phyloP scores from a whole-genome alignment of 176 grass and related monocot species.

The Hsuehochloa calcarea region DNA sequence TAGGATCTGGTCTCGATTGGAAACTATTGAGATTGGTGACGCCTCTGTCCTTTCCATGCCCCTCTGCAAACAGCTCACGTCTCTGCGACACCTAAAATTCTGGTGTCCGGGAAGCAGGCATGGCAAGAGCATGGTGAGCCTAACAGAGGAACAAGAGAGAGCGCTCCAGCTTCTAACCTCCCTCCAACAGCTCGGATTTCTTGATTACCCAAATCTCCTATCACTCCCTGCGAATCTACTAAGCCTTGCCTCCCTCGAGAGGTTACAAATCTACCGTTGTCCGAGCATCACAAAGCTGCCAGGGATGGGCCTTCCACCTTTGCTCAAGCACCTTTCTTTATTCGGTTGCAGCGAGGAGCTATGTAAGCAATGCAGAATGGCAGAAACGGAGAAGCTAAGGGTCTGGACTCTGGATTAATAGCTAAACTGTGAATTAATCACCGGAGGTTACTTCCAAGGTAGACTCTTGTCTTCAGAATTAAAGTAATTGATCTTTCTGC shows the following conservation, averaged over 20 bases:
- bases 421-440: background rate
- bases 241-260: background rate
- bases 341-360: background rate
- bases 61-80: conserved; percentile 13
- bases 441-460: background rate
- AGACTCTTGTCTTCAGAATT: background rate
- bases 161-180: conserved; percentile 17
- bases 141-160: conserved; percentile 16
- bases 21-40: background rate
- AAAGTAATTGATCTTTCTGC: background rate
- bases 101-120: fast-evolving
- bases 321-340: background rate
- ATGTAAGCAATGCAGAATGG: background rate
- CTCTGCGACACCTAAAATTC: background rate
- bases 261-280: background rate
- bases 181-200: background rate
- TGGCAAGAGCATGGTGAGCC: background rate
- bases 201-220: background rate
- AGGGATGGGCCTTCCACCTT: conserved; percentile 13
- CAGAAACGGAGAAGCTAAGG: background rate
- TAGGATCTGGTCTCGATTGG: background rate
- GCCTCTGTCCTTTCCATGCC: background rate
- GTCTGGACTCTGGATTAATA: background rate
- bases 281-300: background rate
- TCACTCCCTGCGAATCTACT: conserved; percentile 22